Evolutionary conservation across 192 early-diverging fungal genomes (phyloP).

Genomic region (Podila epigama): DNA sequence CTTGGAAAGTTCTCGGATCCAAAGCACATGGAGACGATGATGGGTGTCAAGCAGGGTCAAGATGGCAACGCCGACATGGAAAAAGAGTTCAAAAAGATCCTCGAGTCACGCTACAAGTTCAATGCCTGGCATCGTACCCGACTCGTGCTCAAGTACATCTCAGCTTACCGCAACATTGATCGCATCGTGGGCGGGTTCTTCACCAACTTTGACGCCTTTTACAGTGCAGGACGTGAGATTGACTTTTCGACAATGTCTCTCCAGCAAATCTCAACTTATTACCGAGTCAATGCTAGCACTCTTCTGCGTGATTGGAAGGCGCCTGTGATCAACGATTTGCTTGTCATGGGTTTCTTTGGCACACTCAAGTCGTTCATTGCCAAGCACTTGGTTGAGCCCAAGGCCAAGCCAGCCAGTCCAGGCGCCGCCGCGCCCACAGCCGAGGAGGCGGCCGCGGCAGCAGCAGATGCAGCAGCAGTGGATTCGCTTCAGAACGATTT

Average conservation of each 20-base stretch:
- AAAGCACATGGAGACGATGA: conserved; percentile 50
- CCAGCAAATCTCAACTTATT: conserved; percentile 33
- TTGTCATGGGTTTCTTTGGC: conserved; percentile 48
- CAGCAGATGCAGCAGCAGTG: conserved; percentile 36
- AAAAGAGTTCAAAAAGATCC: conserved; percentile 45
- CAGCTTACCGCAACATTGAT: conserved; percentile 45
- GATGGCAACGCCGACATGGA: conserved; percentile 47
- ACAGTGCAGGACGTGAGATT: conserved; percentile 34
- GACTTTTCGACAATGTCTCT: conserved; percentile 38
- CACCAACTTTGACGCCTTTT: conserved; percentile 41
- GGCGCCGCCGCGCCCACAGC: conserved; percentile 20
- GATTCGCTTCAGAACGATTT: conserved; percentile 46
- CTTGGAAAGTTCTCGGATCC: conserved; percentile 48
- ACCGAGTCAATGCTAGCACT: conserved; percentile 30
- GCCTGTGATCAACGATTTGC: conserved; percentile 37
- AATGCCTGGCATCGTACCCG: conserved; percentile 35
- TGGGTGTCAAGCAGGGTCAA: conserved; percentile 50
- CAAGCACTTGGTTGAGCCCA: conserved; percentile 38
- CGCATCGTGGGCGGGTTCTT: conserved; percentile 44
- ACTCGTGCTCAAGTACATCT: conserved; percentile 34
- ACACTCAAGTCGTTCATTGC: conserved; percentile 49
- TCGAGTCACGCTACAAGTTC: conserved; percentile 30
- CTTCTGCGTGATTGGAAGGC: conserved; percentile 42
- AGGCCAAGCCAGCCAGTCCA: conserved; percentile 4
- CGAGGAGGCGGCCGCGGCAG: conserved; percentile 18